Base-by-base conservation (phyloP, 2,329 filamentous ascomycete genomes). In the Bretziella fagacearum region DNA sequence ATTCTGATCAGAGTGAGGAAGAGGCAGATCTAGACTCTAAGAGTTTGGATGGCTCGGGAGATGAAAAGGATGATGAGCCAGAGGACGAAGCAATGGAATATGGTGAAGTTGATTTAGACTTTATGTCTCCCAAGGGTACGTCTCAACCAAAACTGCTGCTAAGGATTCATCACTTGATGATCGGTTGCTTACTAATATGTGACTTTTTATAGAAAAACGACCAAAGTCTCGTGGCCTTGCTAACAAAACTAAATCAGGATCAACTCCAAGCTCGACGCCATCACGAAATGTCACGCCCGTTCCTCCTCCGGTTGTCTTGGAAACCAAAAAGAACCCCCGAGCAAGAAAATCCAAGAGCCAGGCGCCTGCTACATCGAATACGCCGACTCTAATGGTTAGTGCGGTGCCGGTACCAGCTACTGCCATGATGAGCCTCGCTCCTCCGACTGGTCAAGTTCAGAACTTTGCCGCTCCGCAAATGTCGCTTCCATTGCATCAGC, bases 1-100 rank as follows among this genome's bases (percentile, higher is more conserved):
- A 52, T 17, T 49, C 25, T 6, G 48, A 44, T 39, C 30, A 23
- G 3, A 41, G 33, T n/a, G 29, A 42, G 30, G 26, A n/a, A 10
- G 26, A 30, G 3, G 26, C 36, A 3, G 45, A 47, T 33, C 17
- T 33, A 7, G 46, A 47, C 25, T 47, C 35, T 22, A 26, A 36
- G 11, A 15, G 2, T 13, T 13, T 30, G 27, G 25, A 39, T 20
- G 11, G 22, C 6, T 39, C 39, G 5, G 36, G 22, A 22, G 25
- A 33, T 22, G 44, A 39, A n/a, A 23, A 25, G 17, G 30, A 48
- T 27, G 40, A 25, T 32, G 29, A 37, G 13, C 6, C 11, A 23
- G 44, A 39, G 17, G 44, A 47, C n/a, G 13, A 40, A 40, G 8
- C 15, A 20, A 27, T 6, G 2, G 26, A 32, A 20, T 15, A 18